Evolutionary conservation across 495 filamentous ascomycete species (phyloP), one percentile per base, ranked within the genome.

Genomic region (Podospora sp.): DNA sequence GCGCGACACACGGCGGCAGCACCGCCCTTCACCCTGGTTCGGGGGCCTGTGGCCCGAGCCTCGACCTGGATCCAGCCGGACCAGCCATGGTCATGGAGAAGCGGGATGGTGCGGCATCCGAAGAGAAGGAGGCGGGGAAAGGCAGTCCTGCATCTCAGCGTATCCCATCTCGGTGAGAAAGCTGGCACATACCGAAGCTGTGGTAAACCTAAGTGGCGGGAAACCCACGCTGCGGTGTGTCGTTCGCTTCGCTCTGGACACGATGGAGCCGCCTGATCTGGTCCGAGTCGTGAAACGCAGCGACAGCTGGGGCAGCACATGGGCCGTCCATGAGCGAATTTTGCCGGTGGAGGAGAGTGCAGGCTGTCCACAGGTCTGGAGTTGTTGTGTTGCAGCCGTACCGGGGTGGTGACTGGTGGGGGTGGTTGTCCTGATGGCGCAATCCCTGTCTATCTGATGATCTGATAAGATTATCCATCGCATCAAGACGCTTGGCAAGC

Each of bases 381-480:
- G 51, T 22, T 36, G 24, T 27, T 33, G 56, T 62, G 52, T 14
- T 63, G 62, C 62, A 63, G 51, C 18, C 22, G 22, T 62, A 68
- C 66, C 40, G 40, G 40, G 40, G 11, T 18, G 40, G 40, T 18
- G 9, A 18, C 40, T 46, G 5, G 40, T 68, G 68, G 68, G 67
- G 66, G 66, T 55, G 27, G 55, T 33, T 24, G 8, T 35, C 27
- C 22, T 36, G 59, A 61, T 71, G 61, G 58, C 18, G 49, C 52
- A 22, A 62, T 60, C 60, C 56, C 61, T 55, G 67, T 66, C 68
- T 74, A 78, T 78, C 78, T 79, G 78, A 81, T 81, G 75, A 82
- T 82, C 80, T 78, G 79, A 82, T 82, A 81, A 81, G 79, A 82
- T 82, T 65, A 63, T 60, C 36, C 52, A 26, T 6, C 18, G 22